Evolutionary conservation across 2,329 filamentous ascomycete species (phyloP).

Genomic region (Blastomyces parvus): DNA sequence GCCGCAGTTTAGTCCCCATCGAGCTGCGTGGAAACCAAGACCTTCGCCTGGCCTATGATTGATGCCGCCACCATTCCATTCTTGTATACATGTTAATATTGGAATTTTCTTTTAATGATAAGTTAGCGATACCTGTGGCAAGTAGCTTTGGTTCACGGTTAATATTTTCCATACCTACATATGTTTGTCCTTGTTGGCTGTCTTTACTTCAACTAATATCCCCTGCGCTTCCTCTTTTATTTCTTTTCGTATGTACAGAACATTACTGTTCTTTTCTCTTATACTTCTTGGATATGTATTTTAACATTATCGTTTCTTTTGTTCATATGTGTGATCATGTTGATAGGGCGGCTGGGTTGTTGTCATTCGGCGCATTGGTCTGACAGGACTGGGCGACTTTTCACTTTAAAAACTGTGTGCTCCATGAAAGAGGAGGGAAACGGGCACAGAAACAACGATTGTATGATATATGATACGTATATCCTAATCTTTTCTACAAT

Average conservation of each 20-base stretch:
- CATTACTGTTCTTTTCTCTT: background rate
- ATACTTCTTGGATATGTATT: background rate
- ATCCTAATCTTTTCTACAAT: background rate
- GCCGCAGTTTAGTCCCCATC: constrained; percentile 10
- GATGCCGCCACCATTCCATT: background rate
- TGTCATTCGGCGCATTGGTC: background rate
- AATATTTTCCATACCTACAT: background rate
- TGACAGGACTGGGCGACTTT: background rate
- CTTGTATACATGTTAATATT: background rate
- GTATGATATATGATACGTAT: background rate
- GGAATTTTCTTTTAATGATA: background rate
- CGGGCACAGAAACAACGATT: background rate
- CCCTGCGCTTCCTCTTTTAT: background rate
- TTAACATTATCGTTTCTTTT: background rate
- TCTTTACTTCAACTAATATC: background rate
- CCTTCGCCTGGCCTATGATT: constrained; percentile 11
- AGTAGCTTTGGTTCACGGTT: background rate
- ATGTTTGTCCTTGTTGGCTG: background rate
- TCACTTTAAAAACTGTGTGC: background rate
- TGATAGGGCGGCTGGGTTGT: background rate
- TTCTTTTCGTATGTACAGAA: too few species aligned
- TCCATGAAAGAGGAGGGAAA: background rate
- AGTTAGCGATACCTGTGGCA: background rate
- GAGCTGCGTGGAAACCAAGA: constrained; percentile 14
- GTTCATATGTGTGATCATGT: background rate